phyloP scores from a whole-genome alignment of 2,329 filamentous ascomycete species.

The Trichothecium sympodiale region DNA sequence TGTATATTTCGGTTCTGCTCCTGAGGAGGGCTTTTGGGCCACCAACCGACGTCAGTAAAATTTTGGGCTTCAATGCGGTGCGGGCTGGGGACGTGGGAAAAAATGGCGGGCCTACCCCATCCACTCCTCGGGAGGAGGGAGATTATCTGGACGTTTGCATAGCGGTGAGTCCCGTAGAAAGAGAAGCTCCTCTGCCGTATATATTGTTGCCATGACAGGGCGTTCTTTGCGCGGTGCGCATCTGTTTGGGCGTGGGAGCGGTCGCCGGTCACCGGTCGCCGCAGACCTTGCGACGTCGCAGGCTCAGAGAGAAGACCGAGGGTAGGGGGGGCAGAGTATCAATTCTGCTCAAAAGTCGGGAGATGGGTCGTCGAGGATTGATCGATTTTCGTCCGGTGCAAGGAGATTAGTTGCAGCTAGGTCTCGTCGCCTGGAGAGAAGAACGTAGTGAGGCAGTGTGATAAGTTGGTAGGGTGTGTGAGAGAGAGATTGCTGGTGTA shows the following conservation, averaged over 20 bases:
- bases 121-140: constrained; percentile 87
- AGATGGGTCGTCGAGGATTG: not conserved
- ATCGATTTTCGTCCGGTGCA: no score
- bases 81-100: constrained; percentile 4
- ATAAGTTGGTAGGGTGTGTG: no score
- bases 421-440: no score
- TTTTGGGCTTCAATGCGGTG: not conserved
- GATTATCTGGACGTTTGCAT: constrained; percentile 64
- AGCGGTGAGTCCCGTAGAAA: constrained; percentile 71
- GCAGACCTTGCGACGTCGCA: constrained; percentile 2
- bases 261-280: constrained; percentile 9
- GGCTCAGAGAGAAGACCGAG: not conserved
- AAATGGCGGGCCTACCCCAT: constrained; percentile 60
- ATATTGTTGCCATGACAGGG: constrained; percentile 47
- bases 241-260: constrained; percentile 9
- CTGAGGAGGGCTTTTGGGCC: constrained; percentile 13
- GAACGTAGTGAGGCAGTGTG: no score
- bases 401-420: no score
- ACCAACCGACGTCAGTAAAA: constrained; percentile 1
- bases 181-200: constrained; percentile 66
- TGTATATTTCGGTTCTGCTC: constrained; percentile 35
- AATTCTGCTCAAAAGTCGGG: not conserved
- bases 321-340: not conserved
- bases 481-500: no score
- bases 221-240: constrained; percentile 24